Evolutionary conservation across 2,329 filamentous ascomycete genomes (phyloP).

Genomic region (Pseudocercospora crystallina): DNA sequence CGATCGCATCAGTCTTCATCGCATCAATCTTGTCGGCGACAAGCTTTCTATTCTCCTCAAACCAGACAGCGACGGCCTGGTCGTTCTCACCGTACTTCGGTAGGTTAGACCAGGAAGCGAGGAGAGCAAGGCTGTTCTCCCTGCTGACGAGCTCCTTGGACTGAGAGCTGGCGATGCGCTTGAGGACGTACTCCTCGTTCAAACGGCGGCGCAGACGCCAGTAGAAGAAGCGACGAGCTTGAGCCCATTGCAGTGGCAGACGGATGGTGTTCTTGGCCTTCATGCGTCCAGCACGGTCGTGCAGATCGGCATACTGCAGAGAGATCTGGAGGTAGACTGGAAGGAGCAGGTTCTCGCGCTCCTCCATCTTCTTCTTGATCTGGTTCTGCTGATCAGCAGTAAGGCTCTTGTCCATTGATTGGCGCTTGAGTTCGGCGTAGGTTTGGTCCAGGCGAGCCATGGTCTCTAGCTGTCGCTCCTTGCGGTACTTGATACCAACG

Average conservation of each 20-base stretch:
- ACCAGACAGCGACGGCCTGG: slow-evolving; percentile 85
- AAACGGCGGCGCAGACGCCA: slow-evolving; percentile 96
- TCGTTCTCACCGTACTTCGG: slow-evolving; percentile 76
- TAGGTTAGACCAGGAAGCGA: slow-evolving; percentile 81
- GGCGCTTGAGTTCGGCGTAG: slow-evolving; percentile 81
- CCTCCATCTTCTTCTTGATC: slow-evolving; percentile 80
- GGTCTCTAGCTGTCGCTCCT: slow-evolving; percentile 93
- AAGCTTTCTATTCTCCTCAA: slow-evolving; percentile 86
- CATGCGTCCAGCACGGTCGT: slow-evolving; percentile 97
- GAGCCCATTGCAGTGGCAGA: slow-evolving; percentile 77
- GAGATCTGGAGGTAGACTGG: slow-evolving; percentile 94
- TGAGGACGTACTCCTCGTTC: slow-evolving; percentile 96
- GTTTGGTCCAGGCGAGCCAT: slow-evolving; percentile 89
- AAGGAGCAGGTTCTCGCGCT: slow-evolving; percentile 82
- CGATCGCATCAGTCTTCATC: slow-evolving; percentile 73
- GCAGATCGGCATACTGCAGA: slow-evolving; percentile 94
- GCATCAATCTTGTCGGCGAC: slow-evolving; percentile 81
- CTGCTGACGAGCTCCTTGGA: slow-evolving; percentile 45
- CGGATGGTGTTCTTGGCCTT: slow-evolving; percentile 95
- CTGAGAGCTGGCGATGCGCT: slow-evolving; percentile 67
- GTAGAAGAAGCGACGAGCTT: slow-evolving; percentile 97
- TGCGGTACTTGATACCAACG: slow-evolving; percentile 97
- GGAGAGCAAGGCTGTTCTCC: slow-evolving; percentile 63
- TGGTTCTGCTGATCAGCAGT: slow-evolving; percentile 71
- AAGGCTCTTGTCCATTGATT: slow-evolving; percentile 66